Evolutionary conservation across 257 asterid genomes (phyloP).

Genomic region (Striga asiatica): DNA sequence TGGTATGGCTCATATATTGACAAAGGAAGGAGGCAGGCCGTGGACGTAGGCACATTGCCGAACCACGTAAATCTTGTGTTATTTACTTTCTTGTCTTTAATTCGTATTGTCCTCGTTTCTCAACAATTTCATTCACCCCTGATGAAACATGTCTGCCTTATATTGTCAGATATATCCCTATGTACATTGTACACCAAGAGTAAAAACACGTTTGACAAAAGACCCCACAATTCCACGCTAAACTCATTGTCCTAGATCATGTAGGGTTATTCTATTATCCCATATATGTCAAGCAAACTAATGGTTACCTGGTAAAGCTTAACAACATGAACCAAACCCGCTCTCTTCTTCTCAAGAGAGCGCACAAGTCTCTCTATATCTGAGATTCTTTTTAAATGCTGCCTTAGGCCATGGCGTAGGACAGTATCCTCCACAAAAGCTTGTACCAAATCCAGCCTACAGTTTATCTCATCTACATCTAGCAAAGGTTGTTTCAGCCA

Average conservation of each 20-base stretch:
- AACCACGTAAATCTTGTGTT: too few relatives aligned
- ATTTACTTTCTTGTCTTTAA: too few relatives aligned
- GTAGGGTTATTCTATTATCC: not conserved
- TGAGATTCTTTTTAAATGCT: constrained; percentile 82
- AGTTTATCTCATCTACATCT: constrained; percentile 69
- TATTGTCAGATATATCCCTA: not conserved
- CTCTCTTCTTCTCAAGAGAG: constrained; percentile 72
- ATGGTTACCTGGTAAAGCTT: constrained; percentile 86
- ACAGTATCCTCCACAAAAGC: constrained; percentile 84
- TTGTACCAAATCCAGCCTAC: constrained; percentile 80
- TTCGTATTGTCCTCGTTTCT: too few relatives aligned
- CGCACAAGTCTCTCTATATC: constrained; percentile 74
- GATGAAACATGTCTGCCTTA: not conserved
- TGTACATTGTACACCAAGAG: not conserved
- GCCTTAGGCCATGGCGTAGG: constrained; percentile 83
- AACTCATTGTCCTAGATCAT: too few relatives aligned
- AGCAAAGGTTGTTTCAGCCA: constrained; percentile 91
- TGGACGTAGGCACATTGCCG: too few relatives aligned
- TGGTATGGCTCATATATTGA: too few relatives aligned
- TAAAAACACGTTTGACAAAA: not conserved
- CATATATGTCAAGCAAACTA: constrained; percentile 12
- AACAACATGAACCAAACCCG: constrained; percentile 68
- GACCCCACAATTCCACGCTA: not conserved
- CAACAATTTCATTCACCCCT: too few relatives aligned
- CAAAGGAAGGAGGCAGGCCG: too few relatives aligned